These are phyloP conservation scores for Schrenkiella parvula DNA, from an alignment of 345 rosid genomes.

Conservation along the genomic window DNA sequence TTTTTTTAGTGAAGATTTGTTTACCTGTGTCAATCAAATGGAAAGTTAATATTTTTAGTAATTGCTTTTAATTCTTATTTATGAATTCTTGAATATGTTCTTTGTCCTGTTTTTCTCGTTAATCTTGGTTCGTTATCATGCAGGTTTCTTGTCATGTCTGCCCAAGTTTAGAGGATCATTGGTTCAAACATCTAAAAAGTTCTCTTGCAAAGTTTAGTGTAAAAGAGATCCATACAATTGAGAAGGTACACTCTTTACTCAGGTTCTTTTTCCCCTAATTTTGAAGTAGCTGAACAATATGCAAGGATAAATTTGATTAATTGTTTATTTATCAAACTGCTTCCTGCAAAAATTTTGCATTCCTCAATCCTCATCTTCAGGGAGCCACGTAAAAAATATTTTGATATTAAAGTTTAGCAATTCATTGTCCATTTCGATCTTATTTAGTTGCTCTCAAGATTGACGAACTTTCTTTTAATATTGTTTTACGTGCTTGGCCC, in stretches of 20 bases:
- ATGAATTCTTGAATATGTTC: neutral
- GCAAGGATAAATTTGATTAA: neutral
- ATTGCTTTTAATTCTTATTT: neutral
- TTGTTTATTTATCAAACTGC: neutral
- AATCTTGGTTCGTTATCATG: slow-evolving; percentile 17
- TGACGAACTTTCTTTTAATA: neutral
- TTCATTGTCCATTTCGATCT: neutral
- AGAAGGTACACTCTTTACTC: slow-evolving; percentile 45
- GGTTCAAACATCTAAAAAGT: slow-evolving; percentile 37
- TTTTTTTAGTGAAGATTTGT: neutral
- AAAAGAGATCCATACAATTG: slow-evolving; percentile 37
- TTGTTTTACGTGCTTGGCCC: neutral
- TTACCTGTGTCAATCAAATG: slow-evolving; percentile 3
- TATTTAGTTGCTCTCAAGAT: neutral
- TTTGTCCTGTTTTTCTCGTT: neutral
- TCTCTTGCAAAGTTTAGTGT: slow-evolving; percentile 46
- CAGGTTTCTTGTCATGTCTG: slow-evolving; percentile 53
- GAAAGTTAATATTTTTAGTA: neutral
- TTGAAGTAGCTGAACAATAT: neutral
- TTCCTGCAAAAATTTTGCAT: neutral
- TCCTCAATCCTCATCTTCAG: neutral
- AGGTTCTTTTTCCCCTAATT: neutral
- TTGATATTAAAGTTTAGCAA: neutral
- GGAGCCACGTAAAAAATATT: neutral
- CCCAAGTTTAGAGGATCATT: slow-evolving; percentile 43